Conservation (phyloP, 768 basidiomycete genomes). For the Russula abietina region DNA sequence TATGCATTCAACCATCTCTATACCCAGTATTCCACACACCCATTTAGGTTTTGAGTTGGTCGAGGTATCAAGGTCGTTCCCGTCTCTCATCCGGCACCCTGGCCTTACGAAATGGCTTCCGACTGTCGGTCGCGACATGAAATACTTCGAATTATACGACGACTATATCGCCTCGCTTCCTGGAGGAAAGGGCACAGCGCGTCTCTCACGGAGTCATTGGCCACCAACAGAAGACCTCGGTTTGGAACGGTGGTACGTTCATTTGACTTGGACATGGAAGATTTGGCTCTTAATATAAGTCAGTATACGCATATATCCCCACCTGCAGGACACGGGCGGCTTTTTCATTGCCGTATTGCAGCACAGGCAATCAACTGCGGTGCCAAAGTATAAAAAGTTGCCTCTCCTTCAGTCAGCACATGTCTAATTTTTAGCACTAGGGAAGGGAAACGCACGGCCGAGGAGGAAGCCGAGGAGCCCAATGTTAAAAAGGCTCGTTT, state of each 20-base stretch:
- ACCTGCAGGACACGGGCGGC: slow-evolving; percentile 93
- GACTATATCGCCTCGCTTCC: slow-evolving; percentile 49
- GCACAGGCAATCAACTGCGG: slow-evolving; percentile 33
- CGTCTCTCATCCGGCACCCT: slow-evolving; percentile 64
- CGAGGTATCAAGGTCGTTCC: slow-evolving; percentile 67
- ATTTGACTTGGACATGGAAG: not conserved
- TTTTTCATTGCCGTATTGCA: slow-evolving; percentile 94
- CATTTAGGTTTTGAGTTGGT: slow-evolving; percentile 65
- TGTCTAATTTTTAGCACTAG: slow-evolving; percentile 24
- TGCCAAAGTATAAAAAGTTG: slow-evolving; percentile 6
- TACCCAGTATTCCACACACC: not conserved
- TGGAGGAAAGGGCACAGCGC: slow-evolving; percentile 48
- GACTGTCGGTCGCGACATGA: slow-evolving; percentile 49
- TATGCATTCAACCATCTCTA: slow-evolving; percentile 29
- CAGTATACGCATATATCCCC: slow-evolving; percentile 88
- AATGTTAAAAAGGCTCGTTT: slow-evolving; percentile 50
- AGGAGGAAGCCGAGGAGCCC: slow-evolving; percentile 41
- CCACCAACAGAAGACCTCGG: slow-evolving; percentile 57
- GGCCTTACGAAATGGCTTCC: slow-evolving; percentile 80
- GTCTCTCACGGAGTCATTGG: slow-evolving; percentile 72
- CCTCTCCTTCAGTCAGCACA: not conserved
- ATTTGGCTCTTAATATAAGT: not conserved
- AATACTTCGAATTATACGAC: slow-evolving; percentile 53
- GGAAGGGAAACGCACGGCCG: slow-evolving; percentile 46
- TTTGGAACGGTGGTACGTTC: slow-evolving; percentile 65